Base-by-base conservation (phyloP, 495 filamentous ascomycete genomes). In the Hypoxylon lienhwacheense region DNA sequence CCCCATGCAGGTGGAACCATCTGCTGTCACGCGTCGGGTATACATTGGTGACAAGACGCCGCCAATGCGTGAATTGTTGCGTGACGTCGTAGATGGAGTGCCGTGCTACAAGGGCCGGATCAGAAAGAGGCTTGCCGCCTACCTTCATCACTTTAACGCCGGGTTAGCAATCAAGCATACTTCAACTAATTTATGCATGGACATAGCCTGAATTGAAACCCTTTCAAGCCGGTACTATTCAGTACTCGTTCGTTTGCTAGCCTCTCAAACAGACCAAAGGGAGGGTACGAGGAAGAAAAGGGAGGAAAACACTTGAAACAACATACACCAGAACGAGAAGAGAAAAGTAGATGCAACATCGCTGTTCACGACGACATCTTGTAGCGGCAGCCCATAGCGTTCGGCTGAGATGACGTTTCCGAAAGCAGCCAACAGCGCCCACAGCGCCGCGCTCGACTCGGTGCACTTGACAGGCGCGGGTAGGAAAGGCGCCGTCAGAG, bases 1-100 rank as follows among this genome's bases (percentile, higher is more conserved):
- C 70, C 1, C 78, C 75, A 46, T 83, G 80, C 3, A 77, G 21
- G 46, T 83, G 80, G 48, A 77, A 82, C 61, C 62, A 81, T 5
- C 74, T 66, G 1, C 66, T 67, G 37, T 83, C 78, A 32, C 73
- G 75, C n/a, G 74, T 78, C 33, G 66, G 63, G 47, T 83, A 82
- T 17, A 81, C 73, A 52, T 81, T 82, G 0, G 80, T 81, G 7
- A 64, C 63, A 5, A 68, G 46, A 4, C 66, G 43, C 10, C 63
- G 47, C 53, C 58, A 66, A 25, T 56, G 42, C 15, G 53, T 61
- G 31, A 66, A 62, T 31, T 66, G 63, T 1, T 10, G 22, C 20
- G 50, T 59, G 8, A 51, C 56, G 19, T 64, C 67, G 42, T 68
- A 61, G 28, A 65, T 36, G 0, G 54, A 50, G 29, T 55, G 59